phyloP scores from a whole-genome alignment of 2,329 filamentous ascomycete species.

The Mycosphaerelloides madeirae region DNA sequence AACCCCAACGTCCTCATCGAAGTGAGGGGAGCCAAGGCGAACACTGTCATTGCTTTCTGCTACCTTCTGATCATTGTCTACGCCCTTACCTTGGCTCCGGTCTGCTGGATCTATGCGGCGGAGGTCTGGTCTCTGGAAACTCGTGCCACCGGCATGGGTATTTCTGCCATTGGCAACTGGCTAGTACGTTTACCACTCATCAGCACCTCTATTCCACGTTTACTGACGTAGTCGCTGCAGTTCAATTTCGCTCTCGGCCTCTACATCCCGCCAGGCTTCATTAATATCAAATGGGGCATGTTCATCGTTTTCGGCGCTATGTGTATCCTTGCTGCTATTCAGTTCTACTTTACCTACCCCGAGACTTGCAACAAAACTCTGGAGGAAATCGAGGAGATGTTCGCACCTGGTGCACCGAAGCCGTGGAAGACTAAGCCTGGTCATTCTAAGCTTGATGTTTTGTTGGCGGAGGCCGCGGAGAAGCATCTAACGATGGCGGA shows the following conservation, averaged over 20 bases:
- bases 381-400: constrained; percentile 39
- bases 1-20: constrained; percentile 52
- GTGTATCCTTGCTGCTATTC: constrained; percentile 43
- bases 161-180: constrained; percentile 52
- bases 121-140: constrained; percentile 61
- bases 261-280: constrained; percentile 55
- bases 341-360: constrained; percentile 44
- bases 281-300: constrained; percentile 54
- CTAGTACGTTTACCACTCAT: constrained; percentile 9
- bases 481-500: constrained; percentile 18
- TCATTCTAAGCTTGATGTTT: constrained; percentile 29
- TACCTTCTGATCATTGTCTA: constrained; percentile 62
- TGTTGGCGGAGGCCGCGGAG: constrained; percentile 17
- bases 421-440: constrained; percentile 37
- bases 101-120: constrained; percentile 62
- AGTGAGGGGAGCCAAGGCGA: constrained; percentile 50
- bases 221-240: neutral
- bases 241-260: constrained; percentile 58
- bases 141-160: constrained; percentile 55
- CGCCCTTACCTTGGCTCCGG: constrained; percentile 58
- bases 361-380: constrained; percentile 38
- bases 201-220: neutral
- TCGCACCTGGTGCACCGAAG: constrained; percentile 31
- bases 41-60: constrained; percentile 61
- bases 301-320: constrained; percentile 49